phyloP scores from a whole-genome alignment of 768 basidiomycete genomes.

The Tephrocybe rancida region DNA sequence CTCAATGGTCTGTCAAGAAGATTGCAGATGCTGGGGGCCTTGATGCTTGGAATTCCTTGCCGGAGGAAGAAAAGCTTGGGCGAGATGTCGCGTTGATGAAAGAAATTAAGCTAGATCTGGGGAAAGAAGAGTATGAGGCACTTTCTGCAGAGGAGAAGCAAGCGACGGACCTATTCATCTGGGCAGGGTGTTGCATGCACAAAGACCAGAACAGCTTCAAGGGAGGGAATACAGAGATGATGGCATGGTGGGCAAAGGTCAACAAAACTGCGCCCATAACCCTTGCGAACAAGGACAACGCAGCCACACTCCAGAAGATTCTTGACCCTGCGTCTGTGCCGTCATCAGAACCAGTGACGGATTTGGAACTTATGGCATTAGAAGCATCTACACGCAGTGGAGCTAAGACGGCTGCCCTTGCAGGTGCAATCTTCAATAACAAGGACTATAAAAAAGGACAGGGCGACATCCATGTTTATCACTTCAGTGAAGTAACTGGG shows the following conservation, averaged over 20 bases:
- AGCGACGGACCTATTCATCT: conserved; percentile 29
- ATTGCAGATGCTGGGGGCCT: conserved; percentile 12
- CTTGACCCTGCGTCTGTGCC: neutral
- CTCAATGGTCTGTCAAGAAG: conserved; percentile 22
- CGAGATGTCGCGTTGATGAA: conserved; percentile 23
- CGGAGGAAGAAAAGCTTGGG: conserved; percentile 28
- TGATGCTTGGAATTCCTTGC: no score
- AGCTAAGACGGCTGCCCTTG: conserved; percentile 26
- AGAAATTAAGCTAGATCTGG: conserved; percentile 19
- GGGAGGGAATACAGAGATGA: conserved; percentile 29
- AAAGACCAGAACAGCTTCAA: conserved; percentile 35
- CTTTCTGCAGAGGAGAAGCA: conserved; percentile 19
- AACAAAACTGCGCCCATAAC: conserved; percentile 22
- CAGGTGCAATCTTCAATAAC: conserved; percentile 34
- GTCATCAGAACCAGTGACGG: neutral
- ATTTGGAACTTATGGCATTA: no score
- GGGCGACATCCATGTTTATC: conserved; percentile 22
- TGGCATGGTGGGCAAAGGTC: conserved; percentile 24
- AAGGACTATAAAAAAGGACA: conserved; percentile 39
- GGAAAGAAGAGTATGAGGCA: conserved; percentile 21
- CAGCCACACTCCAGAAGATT: conserved; percentile 8
- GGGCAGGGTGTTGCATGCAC: no score
- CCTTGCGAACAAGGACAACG: conserved; percentile 32
- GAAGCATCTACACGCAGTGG: conserved; percentile 18
- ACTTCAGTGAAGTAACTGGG: conserved; percentile 22